These are phyloP conservation scores for Aphanomyces euteiches DNA, from an alignment of 352 stramenopile species.

Conservation along the genomic window DNA sequence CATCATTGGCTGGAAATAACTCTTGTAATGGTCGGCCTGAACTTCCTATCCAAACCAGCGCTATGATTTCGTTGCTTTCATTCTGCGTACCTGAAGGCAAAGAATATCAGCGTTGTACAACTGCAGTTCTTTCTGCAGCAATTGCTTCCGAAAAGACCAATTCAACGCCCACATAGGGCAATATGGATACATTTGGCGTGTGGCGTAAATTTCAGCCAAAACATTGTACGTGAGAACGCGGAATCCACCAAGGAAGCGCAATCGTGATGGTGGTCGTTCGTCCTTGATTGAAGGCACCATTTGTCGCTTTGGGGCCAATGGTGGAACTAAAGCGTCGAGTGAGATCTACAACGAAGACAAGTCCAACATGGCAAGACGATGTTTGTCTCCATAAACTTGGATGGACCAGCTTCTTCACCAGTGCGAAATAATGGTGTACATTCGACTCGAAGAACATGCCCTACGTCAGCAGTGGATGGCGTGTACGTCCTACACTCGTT, in stretches of 20 bases:
- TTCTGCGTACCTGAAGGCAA: slow-evolving; percentile 80
- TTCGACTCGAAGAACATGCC: slow-evolving; percentile 76
- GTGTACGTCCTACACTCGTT: slow-evolving; percentile 59
- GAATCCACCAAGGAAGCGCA: slow-evolving; percentile 77
- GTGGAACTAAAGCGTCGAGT: slow-evolving; percentile 53
- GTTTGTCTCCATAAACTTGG: slow-evolving; percentile 75
- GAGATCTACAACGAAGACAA: slow-evolving; percentile 8
- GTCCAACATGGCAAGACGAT: slow-evolving; percentile 72
- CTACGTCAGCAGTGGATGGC: slow-evolving; percentile 59
- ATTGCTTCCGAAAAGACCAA: slow-evolving; percentile 93
- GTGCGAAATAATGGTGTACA: slow-evolving; percentile 48
- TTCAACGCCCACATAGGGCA: slow-evolving; percentile 95
- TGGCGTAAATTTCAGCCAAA: slow-evolving; percentile 90
- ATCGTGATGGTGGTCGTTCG: slow-evolving; percentile 58
- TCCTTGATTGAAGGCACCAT: slow-evolving; percentile 83
- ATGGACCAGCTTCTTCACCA: slow-evolving; percentile 39
- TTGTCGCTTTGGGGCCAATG: slow-evolving; percentile 64
- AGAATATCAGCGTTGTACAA: slow-evolving; percentile 94
- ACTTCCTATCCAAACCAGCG: slow-evolving; percentile 84
- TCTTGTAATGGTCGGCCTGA: slow-evolving; percentile 98
- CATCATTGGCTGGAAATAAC: slow-evolving; percentile 94
- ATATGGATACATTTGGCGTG: slow-evolving; percentile 93
- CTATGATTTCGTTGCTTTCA: not conserved
- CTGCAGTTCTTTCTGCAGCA: slow-evolving; percentile 88
- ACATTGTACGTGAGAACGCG: slow-evolving; percentile 89